Evolutionary conservation across 2,329 filamentous ascomycete species (phyloP), one percentile per base, ranked within the genome.

Genomic region (Fulvia fulva): DNA sequence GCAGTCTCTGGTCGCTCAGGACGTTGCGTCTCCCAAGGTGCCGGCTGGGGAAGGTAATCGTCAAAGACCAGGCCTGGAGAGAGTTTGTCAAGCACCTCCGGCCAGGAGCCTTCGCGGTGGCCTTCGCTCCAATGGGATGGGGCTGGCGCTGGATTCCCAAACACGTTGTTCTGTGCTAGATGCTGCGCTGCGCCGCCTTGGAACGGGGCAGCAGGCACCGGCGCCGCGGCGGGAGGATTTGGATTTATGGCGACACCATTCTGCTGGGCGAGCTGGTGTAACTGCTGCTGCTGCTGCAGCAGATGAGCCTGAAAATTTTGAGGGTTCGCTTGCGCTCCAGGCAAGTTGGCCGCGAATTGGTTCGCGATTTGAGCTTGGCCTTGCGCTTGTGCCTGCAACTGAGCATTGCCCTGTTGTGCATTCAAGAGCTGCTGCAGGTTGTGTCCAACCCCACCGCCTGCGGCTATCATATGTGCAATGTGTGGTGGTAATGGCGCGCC

Each of bases 101-200:
- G 68, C 82, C 82, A 84, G 16, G 78, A 81, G 9, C 78, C 78
- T 46, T 65, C 62, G 37, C 80, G 75, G 44, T 72, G 71, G 28
- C 51, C 63, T 14, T 68, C 60, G 28, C 71, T 69, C 59, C 70
- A 76, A 55, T 75, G 70, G 69, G 57, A 66, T 60, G 61, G 67
- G 47, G 60, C 51, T 44, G 60, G 52, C 16, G 19, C 44, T 1
- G 25, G 21, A 26, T 47, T 47, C 21, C 19, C 21, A 25, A 47
- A 47, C 7, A 47, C 21, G 44, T 47, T 47, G 44, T 47, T 47
- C 21, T 47, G 44, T 14, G 44, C 44, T 21, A 47, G 44, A 23
- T 47, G 9, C 25, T 23, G 25, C n/a, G 22, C 21, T 46, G 44
- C 44, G 44, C 21, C 21, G 8, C 44, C 23, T 46, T 46, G 44